Evolutionary conservation across 345 rosid genomes (phyloP).

Genomic region (Dovyalis caffra): DNA sequence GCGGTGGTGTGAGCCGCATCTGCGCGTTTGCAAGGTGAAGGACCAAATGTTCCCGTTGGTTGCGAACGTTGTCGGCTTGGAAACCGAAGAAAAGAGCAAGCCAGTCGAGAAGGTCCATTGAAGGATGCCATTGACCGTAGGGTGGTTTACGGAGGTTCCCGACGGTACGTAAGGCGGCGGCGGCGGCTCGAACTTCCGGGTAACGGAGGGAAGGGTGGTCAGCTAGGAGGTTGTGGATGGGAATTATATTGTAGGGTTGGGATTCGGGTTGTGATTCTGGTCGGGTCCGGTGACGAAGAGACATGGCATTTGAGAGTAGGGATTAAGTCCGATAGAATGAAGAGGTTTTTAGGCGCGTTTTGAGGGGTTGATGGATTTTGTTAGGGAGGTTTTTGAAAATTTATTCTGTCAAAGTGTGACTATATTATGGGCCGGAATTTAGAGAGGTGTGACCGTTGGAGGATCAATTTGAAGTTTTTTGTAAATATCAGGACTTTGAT

Average conservation of each 20-base stretch:
- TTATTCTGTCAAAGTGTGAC: no score
- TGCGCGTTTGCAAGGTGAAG: slow-evolving; percentile 94
- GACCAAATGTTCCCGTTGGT: slow-evolving; percentile 90
- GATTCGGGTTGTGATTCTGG: neutral
- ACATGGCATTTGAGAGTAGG: no score
- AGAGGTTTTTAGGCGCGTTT: no score
- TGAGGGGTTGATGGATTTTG: no score
- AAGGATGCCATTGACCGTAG: slow-evolving; percentile 61
- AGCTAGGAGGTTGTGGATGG: slow-evolving; percentile 87
- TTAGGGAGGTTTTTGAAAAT: no score
- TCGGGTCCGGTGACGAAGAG: no score
- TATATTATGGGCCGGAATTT: no score
- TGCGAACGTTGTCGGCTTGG: slow-evolving; percentile 76
- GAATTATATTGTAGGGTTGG: slow-evolving; percentile 72
- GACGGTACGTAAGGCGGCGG: slow-evolving; percentile 78
- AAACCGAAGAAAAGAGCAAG: slow-evolving; percentile 82
- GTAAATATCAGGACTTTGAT: no score
- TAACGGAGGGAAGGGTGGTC: slow-evolving; percentile 93
- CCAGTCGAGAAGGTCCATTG: slow-evolving; percentile 90
- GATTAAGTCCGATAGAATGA: no score
- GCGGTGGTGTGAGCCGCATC: slow-evolving; percentile 94
- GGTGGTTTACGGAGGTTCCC: slow-evolving; percentile 85
- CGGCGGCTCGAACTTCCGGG: slow-evolving; percentile 90
- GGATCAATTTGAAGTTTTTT: no score
- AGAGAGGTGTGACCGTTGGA: no score